A percentile compares a stretch with the other conserved stretches of the same genome.
These are phyloP conservation scores for Dalbergia cultrata DNA, from an alignment of 306 rosid genomes.

Conservation along the genomic window DNA sequence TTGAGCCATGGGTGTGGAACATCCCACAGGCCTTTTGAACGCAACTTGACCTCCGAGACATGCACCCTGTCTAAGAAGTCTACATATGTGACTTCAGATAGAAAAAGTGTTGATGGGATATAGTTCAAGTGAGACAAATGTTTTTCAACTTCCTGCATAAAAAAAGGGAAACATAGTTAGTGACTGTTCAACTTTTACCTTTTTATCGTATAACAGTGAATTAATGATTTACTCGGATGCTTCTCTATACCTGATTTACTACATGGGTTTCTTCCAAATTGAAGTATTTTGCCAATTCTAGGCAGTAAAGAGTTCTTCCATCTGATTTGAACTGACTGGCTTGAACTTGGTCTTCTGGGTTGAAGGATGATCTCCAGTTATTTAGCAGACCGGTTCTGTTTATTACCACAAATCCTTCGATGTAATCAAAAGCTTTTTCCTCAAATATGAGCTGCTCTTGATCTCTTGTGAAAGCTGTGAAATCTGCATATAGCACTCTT, in stretches of 20 bases:
- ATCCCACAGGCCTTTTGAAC: conserved; percentile 94
- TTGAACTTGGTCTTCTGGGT: conserved; percentile 86
- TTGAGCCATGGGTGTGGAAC: conserved; percentile 99
- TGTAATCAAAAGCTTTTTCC: conserved; percentile 71
- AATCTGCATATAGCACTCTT: conserved; percentile 66
- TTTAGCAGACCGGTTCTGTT: conserved; percentile 90
- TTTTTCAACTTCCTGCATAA: conserved; percentile 73
- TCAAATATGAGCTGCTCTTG: conserved; percentile 81
- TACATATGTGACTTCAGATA: conserved; percentile 76
- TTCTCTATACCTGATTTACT: conserved; percentile 63
- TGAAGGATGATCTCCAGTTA: conserved; percentile 93
- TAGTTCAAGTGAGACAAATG: conserved; percentile 60
- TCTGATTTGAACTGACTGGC: conserved; percentile 90
- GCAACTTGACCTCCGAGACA: conserved; percentile 81
- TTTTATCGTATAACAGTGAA: not conserved
- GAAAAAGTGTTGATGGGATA: conserved; percentile 81
- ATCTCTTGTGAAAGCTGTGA: conserved; percentile 68
- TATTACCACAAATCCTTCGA: conserved; percentile 93
- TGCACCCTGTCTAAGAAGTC: conserved; percentile 95
- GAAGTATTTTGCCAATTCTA: conserved; percentile 90
- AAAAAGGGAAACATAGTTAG: conserved; percentile 18
- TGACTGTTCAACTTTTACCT: not conserved
- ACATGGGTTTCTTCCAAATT: conserved; percentile 50
- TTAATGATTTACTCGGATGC: not conserved
- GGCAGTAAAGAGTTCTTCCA: conserved; percentile 85